Evolutionary conservation across 257 asterid species (phyloP), one percentile per base, ranked within the genome.

Genomic region (Solanum sitiens): DNA sequence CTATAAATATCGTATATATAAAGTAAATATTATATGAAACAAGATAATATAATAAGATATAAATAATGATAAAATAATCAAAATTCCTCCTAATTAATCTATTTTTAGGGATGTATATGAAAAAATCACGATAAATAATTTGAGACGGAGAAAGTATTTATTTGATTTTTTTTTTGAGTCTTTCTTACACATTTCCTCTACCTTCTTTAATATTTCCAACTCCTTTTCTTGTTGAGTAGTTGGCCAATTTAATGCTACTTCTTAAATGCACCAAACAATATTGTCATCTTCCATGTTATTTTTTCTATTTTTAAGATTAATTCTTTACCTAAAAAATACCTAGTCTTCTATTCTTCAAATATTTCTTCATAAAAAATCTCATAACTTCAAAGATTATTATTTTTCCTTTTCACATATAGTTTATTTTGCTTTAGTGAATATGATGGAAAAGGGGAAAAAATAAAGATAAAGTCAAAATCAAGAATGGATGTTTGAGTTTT

Each of bases 211-310:
- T 87, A 21, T 86, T 73, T 89, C 87, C 92, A 89, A 85, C 92
- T 87, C 71, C 89, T 89, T 89, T 87, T 50, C 84, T 87, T 30
- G 91, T 27, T 79, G 71, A 88, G 89, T 79, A n/a, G 90, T 87
- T 89, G 92, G 56, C 84, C 53, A 79, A 90, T 84, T 90, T 32
- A 90, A 68, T 90, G 91, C 85, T 32, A 85, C 91, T 76, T 80
- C 89, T 83, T 86, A 42, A 86, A 82, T 86, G 87, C 88, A 61
- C 42, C 83, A 73, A 86, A 73, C 84, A 87, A 72, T 35, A 88
- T 88, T 84, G 86, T n/a, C 72, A 20, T 33, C 88, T 44, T 85
- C 67, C 35, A 70, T 76, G 59, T 30, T 65, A 82, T 59, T 16
- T 35, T 71, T 25, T 44, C 82, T 84, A 84, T 61, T 56, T 86